Percentiles rank a stretch among this genome's conserved stretches.
phyloP scores from a whole-genome alignment of 2,329 filamentous ascomycete species.

The Fusarium staphyleae region DNA sequence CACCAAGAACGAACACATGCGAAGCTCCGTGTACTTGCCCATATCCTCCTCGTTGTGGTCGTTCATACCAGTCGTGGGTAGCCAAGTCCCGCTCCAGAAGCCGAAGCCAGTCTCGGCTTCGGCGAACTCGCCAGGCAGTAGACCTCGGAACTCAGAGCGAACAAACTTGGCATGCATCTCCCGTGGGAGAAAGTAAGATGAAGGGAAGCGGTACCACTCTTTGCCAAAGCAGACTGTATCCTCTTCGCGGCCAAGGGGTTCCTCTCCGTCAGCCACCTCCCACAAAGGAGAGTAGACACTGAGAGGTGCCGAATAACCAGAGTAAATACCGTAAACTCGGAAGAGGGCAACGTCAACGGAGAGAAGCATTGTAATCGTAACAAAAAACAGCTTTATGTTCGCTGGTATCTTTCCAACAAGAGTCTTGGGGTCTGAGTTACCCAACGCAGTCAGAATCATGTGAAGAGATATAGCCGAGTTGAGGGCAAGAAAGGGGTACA shows the following conservation, averaged over 20 bases:
- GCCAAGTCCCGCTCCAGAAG: constrained; percentile 83
- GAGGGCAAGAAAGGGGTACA: constrained; percentile 87
- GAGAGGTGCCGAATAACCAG: constrained; percentile 83
- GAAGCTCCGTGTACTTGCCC: constrained; percentile 83
- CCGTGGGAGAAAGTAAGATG: constrained; percentile 88
- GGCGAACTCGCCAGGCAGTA: constrained; percentile 89
- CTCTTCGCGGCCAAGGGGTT: constrained; percentile 62
- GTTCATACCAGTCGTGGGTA: constrained; percentile 85
- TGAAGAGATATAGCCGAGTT: constrained; percentile 88
- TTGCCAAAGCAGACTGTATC: constrained; percentile 89
- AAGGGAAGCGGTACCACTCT: constrained; percentile 98
- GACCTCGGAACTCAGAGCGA: constrained; percentile 85
- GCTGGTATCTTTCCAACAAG: constrained; percentile 76
- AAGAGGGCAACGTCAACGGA: constrained; percentile 72
- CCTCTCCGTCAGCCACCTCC: constrained; percentile 54
- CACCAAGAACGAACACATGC: constrained; percentile 81
- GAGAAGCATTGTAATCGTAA: constrained; percentile 66
- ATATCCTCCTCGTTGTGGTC: constrained; percentile 87
- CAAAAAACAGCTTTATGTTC: constrained; percentile 72
- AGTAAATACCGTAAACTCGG: constrained; percentile 78
- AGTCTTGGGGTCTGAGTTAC: constrained; percentile 71
- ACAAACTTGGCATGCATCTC: constrained; percentile 87
- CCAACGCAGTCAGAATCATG: constrained; percentile 77
- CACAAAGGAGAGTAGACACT: constrained; percentile 73
- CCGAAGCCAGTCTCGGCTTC: constrained; percentile 74